Conservation (phyloP, 2,329 filamentous ascomycete genomes). For the Raffaelea albimanens region DNA sequence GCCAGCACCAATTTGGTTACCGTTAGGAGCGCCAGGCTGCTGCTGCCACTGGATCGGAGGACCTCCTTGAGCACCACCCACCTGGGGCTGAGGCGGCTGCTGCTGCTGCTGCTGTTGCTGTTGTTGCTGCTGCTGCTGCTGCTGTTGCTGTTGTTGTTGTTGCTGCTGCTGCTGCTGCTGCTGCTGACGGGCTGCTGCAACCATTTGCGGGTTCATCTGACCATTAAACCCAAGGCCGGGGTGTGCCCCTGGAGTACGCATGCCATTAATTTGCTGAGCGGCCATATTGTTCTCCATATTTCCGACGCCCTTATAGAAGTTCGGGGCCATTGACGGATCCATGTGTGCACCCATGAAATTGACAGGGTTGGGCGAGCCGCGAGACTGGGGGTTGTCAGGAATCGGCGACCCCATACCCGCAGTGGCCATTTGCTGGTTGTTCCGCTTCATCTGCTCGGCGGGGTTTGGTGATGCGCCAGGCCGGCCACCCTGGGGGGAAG, state of each 20-base stretch:
- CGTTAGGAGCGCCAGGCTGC: slow-evolving; percentile 30
- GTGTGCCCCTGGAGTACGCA: slow-evolving; percentile 62
- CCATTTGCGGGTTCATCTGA: slow-evolving; percentile 54
- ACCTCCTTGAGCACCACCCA: slow-evolving; percentile 21
- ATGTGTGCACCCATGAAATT: slow-evolving; percentile 55
- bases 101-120: slow-evolving; percentile 16
- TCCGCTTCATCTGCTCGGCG: slow-evolving; percentile 69
- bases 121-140: slow-evolving; percentile 9
- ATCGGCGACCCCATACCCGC: slow-evolving; percentile 61
- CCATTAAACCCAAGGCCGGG: slow-evolving; percentile 46
- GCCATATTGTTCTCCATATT: slow-evolving; percentile 29
- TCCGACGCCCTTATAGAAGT: slow-evolving; percentile 47
- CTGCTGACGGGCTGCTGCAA: slow-evolving; percentile 34
- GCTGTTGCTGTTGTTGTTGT: slow-evolving; percentile 8
- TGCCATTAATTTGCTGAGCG: slow-evolving; percentile 51
- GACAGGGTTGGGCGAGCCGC: slow-evolving; percentile 52
- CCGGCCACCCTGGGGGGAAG: slow-evolving; percentile 60
- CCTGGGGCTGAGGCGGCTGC: slow-evolving; percentile 1
- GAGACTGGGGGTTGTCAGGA: slow-evolving; percentile 58
- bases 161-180: slow-evolving; percentile 19
- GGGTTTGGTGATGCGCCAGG: slow-evolving; percentile 68
- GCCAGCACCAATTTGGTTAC: slow-evolving; percentile 26
- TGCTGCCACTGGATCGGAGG: slow-evolving; percentile 41
- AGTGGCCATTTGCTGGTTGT: slow-evolving; percentile 63
- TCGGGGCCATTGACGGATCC: slow-evolving; percentile 49